Base-by-base conservation (phyloP, 1,139 yeast genomes). In the Debaryomyces coudertii region DNA sequence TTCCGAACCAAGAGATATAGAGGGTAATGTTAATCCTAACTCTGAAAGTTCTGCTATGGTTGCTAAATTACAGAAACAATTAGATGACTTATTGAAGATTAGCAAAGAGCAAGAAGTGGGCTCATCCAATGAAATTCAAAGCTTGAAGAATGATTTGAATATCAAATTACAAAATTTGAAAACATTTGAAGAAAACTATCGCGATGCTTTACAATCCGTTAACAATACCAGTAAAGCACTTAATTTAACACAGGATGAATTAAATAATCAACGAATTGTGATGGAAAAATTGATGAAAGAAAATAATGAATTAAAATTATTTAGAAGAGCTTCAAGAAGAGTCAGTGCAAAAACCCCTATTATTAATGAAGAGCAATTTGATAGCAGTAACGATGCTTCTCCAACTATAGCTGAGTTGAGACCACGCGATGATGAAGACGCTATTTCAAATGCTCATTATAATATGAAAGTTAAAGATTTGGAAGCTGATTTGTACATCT, bases 401-500 rank as follows among this genome's bases (percentile, higher is more conserved):
- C 48, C 42, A 28, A 45, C 51, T 20, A 52, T 52, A 35, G 9
- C 42, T 37, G 48, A 35, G 34, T 65, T 58, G 30, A 66, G 53
- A 20, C 22, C 25, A 15, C 65, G 58, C 25, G 76, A 68, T 23
- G 79, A 77, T 30, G 80, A 77, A n/a, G 76, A 71, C 27, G 79
- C 73, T 44, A 73, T 82, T 47, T 71, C 73, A 40, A 80, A 77
- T 53, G 89, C 89, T 34, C 92, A 87, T 55, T 85, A 79, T 59
- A 87, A 85, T 54, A 75, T 89, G 72, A 88, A 85, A 64, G 77
- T 90, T 38, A 83, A 87, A 57, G 96, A 90, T 57, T 71, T 90
- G 57, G 88, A 89, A 57, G 96, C 96, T 2, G 96, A 89, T 61
- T 72, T 90, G 57, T 87, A 79, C 56, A 86, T 90, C 51, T 76